Percentiles rank a stretch among this genome's conserved stretches.
These are phyloP conservation scores for Eleusine coracana DNA, from an alignment of 176 grass and related monocot species.

Conservation along the genomic window DNA sequence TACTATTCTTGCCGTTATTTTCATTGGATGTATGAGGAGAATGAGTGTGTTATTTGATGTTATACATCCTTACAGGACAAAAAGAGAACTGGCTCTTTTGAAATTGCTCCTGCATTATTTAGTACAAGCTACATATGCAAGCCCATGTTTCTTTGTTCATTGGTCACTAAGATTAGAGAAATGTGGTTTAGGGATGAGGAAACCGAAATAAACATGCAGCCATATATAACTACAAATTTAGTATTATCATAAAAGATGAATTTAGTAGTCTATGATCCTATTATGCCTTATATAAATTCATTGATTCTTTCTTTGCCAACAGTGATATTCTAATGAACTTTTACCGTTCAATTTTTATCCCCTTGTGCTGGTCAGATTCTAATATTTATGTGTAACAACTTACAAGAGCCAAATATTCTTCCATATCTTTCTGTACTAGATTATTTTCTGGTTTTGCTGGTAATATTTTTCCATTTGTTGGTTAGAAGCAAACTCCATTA, in stretches of 20 bases:
- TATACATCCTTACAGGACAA: background rate
- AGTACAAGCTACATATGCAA: background rate
- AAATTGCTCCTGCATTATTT: background rate
- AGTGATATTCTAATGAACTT: background rate
- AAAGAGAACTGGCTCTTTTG: background rate
- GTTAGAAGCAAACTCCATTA: background rate
- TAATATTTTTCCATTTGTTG: conserved; percentile 13
- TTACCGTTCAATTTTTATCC: background rate
- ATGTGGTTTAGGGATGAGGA: background rate
- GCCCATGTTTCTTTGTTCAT: background rate
- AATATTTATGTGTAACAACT: background rate
- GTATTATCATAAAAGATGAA: background rate
- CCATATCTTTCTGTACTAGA: conserved; percentile 14
- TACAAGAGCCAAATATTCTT: background rate
- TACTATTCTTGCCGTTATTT: conserved; percentile 8
- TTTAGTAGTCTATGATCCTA: background rate
- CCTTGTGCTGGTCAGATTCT: background rate
- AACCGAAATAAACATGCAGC: background rate
- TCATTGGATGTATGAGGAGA: background rate
- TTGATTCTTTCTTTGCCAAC: conserved; percentile 14
- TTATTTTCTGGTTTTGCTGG: background rate
- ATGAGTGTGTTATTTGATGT: no score
- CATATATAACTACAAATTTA: background rate
- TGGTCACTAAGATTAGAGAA: background rate
- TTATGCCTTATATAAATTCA: background rate